Base-by-base conservation (phyloP, 2,329 filamentous ascomycete genomes). In the Teratosphaeria gauchensis region DNA sequence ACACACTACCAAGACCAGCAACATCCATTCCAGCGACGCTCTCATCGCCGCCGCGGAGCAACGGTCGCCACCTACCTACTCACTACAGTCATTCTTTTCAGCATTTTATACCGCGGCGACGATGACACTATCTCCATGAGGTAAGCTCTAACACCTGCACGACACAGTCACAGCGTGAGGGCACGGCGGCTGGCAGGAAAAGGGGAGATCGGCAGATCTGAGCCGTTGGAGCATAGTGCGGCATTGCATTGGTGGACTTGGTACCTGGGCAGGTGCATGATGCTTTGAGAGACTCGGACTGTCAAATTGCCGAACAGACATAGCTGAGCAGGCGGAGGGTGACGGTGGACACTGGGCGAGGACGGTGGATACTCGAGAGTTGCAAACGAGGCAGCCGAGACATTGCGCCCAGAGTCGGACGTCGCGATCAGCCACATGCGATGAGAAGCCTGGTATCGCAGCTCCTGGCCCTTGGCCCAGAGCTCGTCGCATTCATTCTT, bases 391-490 rank as follows among this genome's bases (percentile, higher is more conserved):
- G 19, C 42, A 21, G n/a, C 42, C 42, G 42, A 48, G 42, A 48
- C 42, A 48, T 48, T 48, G 42, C 42, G 42, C n/a, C 42, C 42
- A 8, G 42, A 16, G 42, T 4, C n/a, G 2, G 42, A 48, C n/a
- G 42, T 19, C 16, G 19, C 4, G 9, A 48, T n/a, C 42, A n/a
- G n/a, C 16, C 42, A 21, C 42, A 48, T 48, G 42, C 42, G 42
- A 72, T 72, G 69, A 65, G 68, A 52, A 67, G 55, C 59, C 53
- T 65, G 38, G 38, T 72, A 12, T 65, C 67, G 54, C 68, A 71
- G 63, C 65, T 72, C 62, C 61, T 71, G 63, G 70, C 69, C 64
- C 35, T 71, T 35, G 70, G 68, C 58, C 69, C 70, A 30, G 68
- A 71, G 68, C 70, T 72, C 56, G 64, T 67, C 51, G 62, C 63